Base-by-base conservation (phyloP, 352 stramenopile species). In the Phytophthora ohioensis region DNA sequence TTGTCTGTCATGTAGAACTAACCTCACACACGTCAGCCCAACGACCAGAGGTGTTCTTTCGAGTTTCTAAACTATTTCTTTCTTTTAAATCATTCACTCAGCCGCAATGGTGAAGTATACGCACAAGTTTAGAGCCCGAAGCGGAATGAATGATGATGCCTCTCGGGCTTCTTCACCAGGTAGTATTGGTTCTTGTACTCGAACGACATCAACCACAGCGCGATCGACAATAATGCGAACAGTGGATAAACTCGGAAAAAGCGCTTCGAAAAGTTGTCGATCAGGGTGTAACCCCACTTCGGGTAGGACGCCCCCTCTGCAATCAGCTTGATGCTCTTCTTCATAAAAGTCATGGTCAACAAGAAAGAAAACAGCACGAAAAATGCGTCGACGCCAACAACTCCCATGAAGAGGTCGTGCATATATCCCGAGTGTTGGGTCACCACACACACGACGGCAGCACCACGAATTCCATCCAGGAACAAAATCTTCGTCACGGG, bases 311-410 rank as follows among this genome's bases (percentile, higher is more conserved):
- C 62, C 4, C 31, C 21, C 30, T 69, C 35, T 0, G 35, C 46
- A 2, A 64, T 7, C 11, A 70, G 45, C 15, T 64, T 64, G 46
- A 60, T 59, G 46, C 63, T 70, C 13, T 64, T 70, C 43, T 70
- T 70, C 63, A 70, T 70, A 30, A 70, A 70, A 17, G 60, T 47
- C 63, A 54, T 57, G 27, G 54, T 70, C 30, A 70, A 38, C 36
- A 70, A 38, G 15, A 64, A 70, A 27, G 63, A 70, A 1, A 54
- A 70, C 8, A 70, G 38, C 21, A 70, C 62, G 27, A 69, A 69
- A 36, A 69, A 69, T n/a, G 39, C 48, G 4, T 69, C 61, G 4
- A 69, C 51, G 5, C 41, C 61, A 12, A 62, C 42, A 7, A 34
- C 61, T 3, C 61, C 61, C n/a, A 61, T 39, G 27, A 31, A 49